phyloP scores from a whole-genome alignment of 306 rosid genomes.

The Vigna radiata region DNA sequence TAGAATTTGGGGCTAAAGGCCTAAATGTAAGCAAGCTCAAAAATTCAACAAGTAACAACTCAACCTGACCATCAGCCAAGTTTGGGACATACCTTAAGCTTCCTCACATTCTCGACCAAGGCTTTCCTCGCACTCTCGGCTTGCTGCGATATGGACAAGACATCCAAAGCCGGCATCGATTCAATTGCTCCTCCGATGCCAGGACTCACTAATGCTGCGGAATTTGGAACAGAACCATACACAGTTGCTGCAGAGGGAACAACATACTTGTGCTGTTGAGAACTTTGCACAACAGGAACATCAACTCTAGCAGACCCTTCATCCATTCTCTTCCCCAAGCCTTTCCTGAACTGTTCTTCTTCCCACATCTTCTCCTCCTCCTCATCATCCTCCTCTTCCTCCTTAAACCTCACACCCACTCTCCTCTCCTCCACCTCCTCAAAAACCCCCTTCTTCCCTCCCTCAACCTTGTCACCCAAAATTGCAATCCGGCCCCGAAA shows the following conservation, averaged over 20 bases:
- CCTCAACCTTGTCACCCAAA: constrained; percentile 79
- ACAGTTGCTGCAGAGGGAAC: constrained; percentile 52
- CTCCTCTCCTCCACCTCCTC: constrained; percentile 77
- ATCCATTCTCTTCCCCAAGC: constrained; percentile 92
- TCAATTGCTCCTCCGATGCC: constrained; percentile 71
- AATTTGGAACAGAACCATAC: constrained; percentile 54
- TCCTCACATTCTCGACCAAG: constrained; percentile 66
- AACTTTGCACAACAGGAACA: constrained; percentile 63
- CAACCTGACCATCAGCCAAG: not conserved
- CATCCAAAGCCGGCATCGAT: constrained; percentile 57
- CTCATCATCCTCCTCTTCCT: constrained; percentile 44
- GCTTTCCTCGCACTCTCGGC: constrained; percentile 75
- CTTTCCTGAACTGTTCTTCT: constrained; percentile 94
- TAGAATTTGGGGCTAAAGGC: not conserved
- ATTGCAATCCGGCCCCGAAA: constrained; percentile 75
- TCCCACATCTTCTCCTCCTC: constrained; percentile 97
- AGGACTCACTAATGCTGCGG: constrained; percentile 40
- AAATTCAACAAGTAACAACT: constrained; percentile 10
- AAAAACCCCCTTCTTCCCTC: constrained; percentile 80
- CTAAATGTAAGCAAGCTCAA: not conserved
- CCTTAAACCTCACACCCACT: constrained; percentile 53
- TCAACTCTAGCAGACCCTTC: constrained; percentile 73
- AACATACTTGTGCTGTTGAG: constrained; percentile 58
- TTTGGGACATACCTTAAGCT: constrained; percentile 71
- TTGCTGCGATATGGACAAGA: constrained; percentile 69